phyloP scores from a whole-genome alignment of 352 stramenopile species.

The Discostella stelligera region DNA sequence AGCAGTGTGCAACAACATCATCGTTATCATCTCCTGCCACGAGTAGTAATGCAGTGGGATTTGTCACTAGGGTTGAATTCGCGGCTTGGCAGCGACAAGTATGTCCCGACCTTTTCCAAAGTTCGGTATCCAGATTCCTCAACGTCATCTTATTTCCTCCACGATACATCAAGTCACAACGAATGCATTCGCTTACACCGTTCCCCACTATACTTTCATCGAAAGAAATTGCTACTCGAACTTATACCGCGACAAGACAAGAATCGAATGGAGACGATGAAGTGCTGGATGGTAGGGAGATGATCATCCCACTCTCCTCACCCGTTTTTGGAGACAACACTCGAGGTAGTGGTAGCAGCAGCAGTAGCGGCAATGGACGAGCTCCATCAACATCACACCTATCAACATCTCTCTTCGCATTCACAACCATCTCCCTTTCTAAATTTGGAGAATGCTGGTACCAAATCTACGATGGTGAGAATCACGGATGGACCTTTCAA shows the following conservation, averaged over 20 bases:
- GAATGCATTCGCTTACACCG: neutral
- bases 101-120: slow-evolving; percentile 35
- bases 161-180: neutral
- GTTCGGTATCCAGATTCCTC: slow-evolving; percentile 30
- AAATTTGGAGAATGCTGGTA: slow-evolving; percentile 60
- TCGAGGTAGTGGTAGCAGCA: neutral
- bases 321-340: slow-evolving; percentile 39
- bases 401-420: slow-evolving; percentile 31
- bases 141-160: slow-evolving; percentile 40
- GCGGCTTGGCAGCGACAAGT: slow-evolving; percentile 40
- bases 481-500: slow-evolving; percentile 80
- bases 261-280: neutral
- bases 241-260: neutral
- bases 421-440: slow-evolving; percentile 29
- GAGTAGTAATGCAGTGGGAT: neutral
- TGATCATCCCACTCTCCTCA: slow-evolving; percentile 29
- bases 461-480: slow-evolving; percentile 66
- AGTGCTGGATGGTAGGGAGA: slow-evolving; percentile 1
- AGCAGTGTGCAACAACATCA: slow-evolving; percentile 5
- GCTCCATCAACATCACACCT: slow-evolving; percentile 14
- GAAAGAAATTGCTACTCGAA: slow-evolving; percentile 24
- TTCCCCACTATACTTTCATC: slow-evolving; percentile 37
- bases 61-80: slow-evolving; percentile 28
- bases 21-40: neutral
- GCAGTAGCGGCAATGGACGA: neutral